Conservation (phyloP, 75 land plant species). For the Picea sitchensis region DNA sequence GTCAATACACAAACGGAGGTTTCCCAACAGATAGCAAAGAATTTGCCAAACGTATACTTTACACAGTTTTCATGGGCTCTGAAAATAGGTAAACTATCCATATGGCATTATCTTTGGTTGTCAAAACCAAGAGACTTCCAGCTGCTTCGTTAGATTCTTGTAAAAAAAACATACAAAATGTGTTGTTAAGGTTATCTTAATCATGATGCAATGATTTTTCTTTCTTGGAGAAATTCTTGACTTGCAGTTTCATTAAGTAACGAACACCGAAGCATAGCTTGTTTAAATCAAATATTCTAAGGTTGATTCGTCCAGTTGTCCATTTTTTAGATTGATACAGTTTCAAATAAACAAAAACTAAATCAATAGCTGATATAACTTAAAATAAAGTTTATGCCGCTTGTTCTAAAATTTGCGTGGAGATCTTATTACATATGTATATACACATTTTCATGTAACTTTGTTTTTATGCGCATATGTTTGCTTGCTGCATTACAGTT, state of each 20-base stretch:
- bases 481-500: background rate
- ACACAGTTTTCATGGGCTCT: conserved; percentile 94
- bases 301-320: background rate
- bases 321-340: background rate
- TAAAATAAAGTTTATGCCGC: too few species aligned
- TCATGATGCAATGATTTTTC: background rate
- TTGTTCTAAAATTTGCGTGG: background rate
- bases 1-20: conserved; percentile 67
- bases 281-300: background rate
- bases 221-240: background rate
- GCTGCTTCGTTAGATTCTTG: background rate
- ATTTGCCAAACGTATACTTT: conserved; percentile 85
- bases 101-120: background rate
- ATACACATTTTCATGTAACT: background rate
- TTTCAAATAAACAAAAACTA: background rate
- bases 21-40: conserved; percentile 83
- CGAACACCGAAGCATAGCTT: background rate
- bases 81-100: conserved; percentile 73
- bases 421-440: background rate
- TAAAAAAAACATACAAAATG: background rate
- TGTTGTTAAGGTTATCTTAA: background rate
- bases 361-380: background rate
- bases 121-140: background rate
- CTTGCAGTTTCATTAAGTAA: background rate
- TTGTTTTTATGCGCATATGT: background rate